A percentile compares a stretch with the other conserved stretches of the same genome.
phyloP scores from a whole-genome alignment of 2,329 filamentous ascomycete species.

The Ophidiomyces ophidiicola region DNA sequence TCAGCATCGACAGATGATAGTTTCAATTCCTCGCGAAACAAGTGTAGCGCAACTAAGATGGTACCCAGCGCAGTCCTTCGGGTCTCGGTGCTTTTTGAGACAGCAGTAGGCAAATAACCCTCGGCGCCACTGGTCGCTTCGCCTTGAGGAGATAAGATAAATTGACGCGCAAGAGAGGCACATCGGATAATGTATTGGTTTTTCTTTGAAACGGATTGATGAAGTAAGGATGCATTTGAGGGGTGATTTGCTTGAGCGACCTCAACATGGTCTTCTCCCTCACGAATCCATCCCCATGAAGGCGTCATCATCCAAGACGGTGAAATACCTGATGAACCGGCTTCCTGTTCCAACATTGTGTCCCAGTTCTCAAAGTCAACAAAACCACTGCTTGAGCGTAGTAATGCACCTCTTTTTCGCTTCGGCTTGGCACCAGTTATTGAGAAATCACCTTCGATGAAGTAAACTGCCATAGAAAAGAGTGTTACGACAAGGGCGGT shows the following conservation, averaged over 20 bases:
- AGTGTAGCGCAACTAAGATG: constrained; percentile 62
- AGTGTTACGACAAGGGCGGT: constrained; percentile 53
- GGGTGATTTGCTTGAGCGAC: constrained; percentile 2
- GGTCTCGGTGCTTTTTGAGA: constrained; percentile 41
- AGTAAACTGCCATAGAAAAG: constrained; percentile 50
- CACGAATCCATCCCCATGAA: constrained; percentile 61
- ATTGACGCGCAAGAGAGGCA: constrained; percentile 52
- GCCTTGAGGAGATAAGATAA: constrained; percentile 49
- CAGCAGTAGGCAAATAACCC: constrained; percentile 55
- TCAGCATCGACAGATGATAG: constrained; percentile 52
- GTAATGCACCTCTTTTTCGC: constrained; percentile 32
- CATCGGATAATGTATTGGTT: constrained; percentile 37
- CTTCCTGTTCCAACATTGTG: constrained; percentile 38
- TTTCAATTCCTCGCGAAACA: constrained; percentile 82
- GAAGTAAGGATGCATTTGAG: constrained; percentile 10
- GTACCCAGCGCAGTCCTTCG: constrained; percentile 54
- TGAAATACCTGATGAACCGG: constrained; percentile 29
- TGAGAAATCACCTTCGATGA: constrained; percentile 35
- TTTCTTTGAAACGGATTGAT: constrained; percentile 23
- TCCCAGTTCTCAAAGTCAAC: constrained; percentile 38
- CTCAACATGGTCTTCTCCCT: constrained; percentile 31
- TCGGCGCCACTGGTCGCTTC: constrained; percentile 41
- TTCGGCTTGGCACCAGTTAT: constrained; percentile 26
- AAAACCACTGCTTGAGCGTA: constrained; percentile 41
- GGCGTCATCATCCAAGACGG: constrained; percentile 44